Percentiles rank a stretch among this genome's conserved stretches.
These are phyloP conservation scores for Ceratocystiopsis minuta DNA, from an alignment of 2,329 filamentous ascomycete genomes.

Conservation along the genomic window DNA sequence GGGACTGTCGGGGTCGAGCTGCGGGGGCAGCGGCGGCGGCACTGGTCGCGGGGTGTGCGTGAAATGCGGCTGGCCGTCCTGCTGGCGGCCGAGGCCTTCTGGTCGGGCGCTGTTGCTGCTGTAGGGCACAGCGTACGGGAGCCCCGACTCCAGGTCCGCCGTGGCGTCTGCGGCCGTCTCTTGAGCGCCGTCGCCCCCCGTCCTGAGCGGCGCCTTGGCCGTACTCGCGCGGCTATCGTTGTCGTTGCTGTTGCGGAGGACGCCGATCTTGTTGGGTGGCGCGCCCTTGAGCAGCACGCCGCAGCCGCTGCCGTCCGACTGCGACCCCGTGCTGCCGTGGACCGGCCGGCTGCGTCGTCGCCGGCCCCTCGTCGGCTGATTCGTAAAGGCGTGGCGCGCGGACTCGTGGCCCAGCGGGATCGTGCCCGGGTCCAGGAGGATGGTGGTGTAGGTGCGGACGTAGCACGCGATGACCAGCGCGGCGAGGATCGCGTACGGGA, in stretches of 20 bases:
- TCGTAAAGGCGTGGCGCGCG: constrained; percentile 9
- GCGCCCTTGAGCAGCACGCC: no score
- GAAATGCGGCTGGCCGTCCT: no score
- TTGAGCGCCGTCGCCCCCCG: constrained; percentile 1
- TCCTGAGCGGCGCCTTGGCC: no score
- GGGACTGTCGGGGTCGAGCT: constrained; percentile 39
- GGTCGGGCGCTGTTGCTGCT: neutral
- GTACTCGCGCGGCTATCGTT: no score
- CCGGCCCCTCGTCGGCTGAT: neutral
- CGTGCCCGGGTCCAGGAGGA: constrained; percentile 55
- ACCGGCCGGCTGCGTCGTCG: no score
- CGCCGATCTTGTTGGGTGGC: no score
- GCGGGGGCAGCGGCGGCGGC: constrained; percentile 14
- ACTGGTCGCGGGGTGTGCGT: no score
- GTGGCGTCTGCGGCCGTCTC: constrained; percentile 3
- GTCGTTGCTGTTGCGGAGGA: no score
- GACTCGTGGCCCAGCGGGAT: constrained; percentile 41
- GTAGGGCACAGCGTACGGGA: constrained; percentile 3
- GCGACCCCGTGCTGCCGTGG: no score
- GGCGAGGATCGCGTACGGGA: constrained; percentile 56
- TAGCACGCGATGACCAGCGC: constrained; percentile 49
- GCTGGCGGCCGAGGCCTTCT: no score
- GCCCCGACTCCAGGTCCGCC: constrained; percentile 10
- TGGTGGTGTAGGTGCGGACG: constrained; percentile 48
- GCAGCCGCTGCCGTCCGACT: no score